Conservation (phyloP, 2,329 filamentous ascomycete species). For the Pyricularia sp. region DNA sequence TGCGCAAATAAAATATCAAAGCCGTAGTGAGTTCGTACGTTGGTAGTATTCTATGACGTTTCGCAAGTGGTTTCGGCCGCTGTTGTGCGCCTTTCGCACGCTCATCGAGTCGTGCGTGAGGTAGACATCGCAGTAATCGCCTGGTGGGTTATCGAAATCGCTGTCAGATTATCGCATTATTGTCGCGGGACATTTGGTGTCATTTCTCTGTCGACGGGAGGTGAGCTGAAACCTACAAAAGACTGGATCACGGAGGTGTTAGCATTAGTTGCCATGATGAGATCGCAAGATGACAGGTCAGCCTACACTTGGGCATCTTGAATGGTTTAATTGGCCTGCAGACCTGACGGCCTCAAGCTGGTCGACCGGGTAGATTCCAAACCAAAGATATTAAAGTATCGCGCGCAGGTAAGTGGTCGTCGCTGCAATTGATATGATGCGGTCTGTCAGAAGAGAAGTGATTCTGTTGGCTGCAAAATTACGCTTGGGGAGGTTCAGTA, state of each 20-base stretch:
- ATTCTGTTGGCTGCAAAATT: too few relatives aligned
- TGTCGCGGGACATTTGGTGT: constrained; percentile 1
- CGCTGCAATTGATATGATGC: too few relatives aligned
- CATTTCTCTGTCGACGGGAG: constrained; percentile 13
- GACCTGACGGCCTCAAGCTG: background rate
- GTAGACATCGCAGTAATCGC: constrained; percentile 99
- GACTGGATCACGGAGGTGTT: constrained; percentile 36
- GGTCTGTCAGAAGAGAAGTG: too few relatives aligned
- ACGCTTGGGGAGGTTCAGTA: background rate
- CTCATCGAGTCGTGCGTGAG: constrained; percentile 99
- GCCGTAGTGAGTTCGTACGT: constrained; percentile 39
- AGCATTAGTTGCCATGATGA: constrained; percentile 19
- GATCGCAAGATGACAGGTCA: background rate
- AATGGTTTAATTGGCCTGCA: background rate
- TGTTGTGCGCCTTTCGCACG: constrained; percentile 97
- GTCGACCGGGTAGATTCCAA: background rate
- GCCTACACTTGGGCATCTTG: constrained; percentile 84
- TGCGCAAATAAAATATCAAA: background rate
- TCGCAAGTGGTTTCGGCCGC: constrained; percentile 86
- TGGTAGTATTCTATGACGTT: constrained; percentile 99
- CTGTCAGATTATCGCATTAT: background rate
- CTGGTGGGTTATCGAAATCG: constrained; percentile 23
- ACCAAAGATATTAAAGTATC: background rate
- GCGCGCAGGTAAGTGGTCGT: too few relatives aligned
- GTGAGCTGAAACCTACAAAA: constrained; percentile 30